phyloP scores from a whole-genome alignment of 306 rosid species.

The Corylus avellana region DNA sequence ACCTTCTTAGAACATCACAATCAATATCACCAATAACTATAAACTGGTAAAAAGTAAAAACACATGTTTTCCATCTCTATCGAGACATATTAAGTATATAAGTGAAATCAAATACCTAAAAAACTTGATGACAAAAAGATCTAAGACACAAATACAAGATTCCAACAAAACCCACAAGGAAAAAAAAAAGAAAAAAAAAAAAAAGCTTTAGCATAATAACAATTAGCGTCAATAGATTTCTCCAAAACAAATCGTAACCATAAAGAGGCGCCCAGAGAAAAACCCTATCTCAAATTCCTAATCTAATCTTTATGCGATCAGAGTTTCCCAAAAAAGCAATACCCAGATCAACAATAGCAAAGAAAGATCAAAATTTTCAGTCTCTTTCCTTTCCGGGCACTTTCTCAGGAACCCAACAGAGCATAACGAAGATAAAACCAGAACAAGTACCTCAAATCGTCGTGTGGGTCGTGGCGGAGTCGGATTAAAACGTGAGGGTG shows the following conservation, averaged over 20 bases:
- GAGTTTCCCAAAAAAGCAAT: neutral
- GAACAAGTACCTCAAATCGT: conserved; percentile 1
- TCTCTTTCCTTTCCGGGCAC: neutral
- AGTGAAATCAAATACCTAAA: neutral
- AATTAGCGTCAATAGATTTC: neutral
- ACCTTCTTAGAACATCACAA: neutral
- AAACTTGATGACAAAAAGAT: neutral
- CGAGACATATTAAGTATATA: neutral
- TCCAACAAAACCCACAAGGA: neutral
- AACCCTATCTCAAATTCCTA: neutral
- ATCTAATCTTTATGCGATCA: neutral
- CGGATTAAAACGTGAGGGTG: conserved; percentile 5
- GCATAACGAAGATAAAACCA: neutral
- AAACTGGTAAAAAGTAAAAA: neutral
- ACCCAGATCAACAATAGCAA: neutral
- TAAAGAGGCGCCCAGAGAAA: neutral
- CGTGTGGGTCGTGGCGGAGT: neutral
- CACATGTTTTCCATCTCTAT: neutral
- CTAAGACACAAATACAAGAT: neutral
- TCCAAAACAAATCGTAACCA: neutral
- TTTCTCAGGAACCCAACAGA: neutral
- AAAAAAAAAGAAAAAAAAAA: neutral
- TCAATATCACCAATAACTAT: neutral
- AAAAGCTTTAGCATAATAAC: neutral
- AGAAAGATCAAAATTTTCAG: neutral